Evolutionary conservation across 2,329 filamentous ascomycete genomes (phyloP), one percentile per base, ranked within the genome.

Genomic region (Fusarium sp.): DNA sequence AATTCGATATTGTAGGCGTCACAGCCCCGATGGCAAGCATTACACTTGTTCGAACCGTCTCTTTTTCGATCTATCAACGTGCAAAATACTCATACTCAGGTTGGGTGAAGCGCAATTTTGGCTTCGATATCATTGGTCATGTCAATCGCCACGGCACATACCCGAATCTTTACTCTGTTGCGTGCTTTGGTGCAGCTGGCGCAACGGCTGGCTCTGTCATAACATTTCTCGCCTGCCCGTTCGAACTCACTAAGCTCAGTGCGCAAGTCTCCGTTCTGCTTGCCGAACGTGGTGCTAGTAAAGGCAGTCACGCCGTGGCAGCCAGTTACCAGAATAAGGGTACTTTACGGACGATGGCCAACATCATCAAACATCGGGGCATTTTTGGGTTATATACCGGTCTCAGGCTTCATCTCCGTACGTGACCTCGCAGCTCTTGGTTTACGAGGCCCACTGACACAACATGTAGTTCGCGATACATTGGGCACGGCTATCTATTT

Each of bases 211-310:
- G 93, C 59, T 93, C 91, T 23, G 87, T 89, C 64, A 94, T 96
- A 58, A 94, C 93, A 11, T 85, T 92, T 53, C 88, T 96, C 73
- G 92, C 93, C 72, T 97, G 93, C 76, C 93, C 93, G 2, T 97
- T 97, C 77, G 93, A 97, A 79, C 86, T 97, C 78, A 94, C 92
- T n/a, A 97, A 97, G 80, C 85, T 96, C 63, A 94, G 92, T 78
- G 92, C 93, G 18, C 93, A 97, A 78, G 91, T 96, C 21, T 94
- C 93, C 3, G 91, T 94, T 13, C 83, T 95, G 63, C 88, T 94
- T 82, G 90, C 91, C 20, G 78, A 81, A 59, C 77, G 80, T 9
- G 78, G 78, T 16, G 74, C 72, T 10, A 71, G 72, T 20, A 76
- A 80, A 50, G 83, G 86, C 69, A 87, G 84, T 73, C 89, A 86